Evolutionary conservation across 805 yeast genomes (phyloP).

Genomic region (Suhomyces canberraensis): DNA sequence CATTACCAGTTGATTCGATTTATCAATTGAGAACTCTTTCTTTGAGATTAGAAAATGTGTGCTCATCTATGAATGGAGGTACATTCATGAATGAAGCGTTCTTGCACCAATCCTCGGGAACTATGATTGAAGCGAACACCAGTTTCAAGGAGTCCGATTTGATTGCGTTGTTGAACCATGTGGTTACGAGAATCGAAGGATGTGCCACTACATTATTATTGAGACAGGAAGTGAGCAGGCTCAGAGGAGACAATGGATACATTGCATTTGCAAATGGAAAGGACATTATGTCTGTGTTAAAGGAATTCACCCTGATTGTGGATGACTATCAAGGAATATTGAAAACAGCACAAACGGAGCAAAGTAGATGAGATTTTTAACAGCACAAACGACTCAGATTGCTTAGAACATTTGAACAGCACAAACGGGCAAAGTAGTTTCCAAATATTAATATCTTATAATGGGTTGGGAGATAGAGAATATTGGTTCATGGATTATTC

Average conservation of each 20-base stretch:
- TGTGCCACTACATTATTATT: slow-evolving; percentile 38
- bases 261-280: slow-evolving; percentile 18
- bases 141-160: slow-evolving; percentile 41
- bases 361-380: too few relatives aligned
- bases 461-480: too few relatives aligned
- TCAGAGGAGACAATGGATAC: slow-evolving; percentile 20
- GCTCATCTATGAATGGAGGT: slow-evolving; percentile 50
- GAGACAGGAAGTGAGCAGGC: slow-evolving; percentile 28
- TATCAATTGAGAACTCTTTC: slow-evolving; percentile 53
- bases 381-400: too few relatives aligned
- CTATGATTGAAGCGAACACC: slow-evolving; percentile 17
- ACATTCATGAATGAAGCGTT: slow-evolving; percentile 23
- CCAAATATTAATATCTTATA: too few relatives aligned
- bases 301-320: slow-evolving; percentile 17
- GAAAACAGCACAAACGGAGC: too few relatives aligned
- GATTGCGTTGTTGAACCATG: slow-evolving; percentile 56
- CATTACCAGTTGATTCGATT: slow-evolving; percentile 43
- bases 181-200: slow-evolving; percentile 67
- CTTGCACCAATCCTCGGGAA: slow-evolving; percentile 23
- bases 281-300: slow-evolving; percentile 22
- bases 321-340: background rate
- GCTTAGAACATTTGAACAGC: too few relatives aligned
- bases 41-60: slow-evolving; percentile 55
- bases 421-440: too few relatives aligned
- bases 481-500: too few relatives aligned